Conservation (phyloP, 331 rosid species). For the Malus hybrid region DNA sequence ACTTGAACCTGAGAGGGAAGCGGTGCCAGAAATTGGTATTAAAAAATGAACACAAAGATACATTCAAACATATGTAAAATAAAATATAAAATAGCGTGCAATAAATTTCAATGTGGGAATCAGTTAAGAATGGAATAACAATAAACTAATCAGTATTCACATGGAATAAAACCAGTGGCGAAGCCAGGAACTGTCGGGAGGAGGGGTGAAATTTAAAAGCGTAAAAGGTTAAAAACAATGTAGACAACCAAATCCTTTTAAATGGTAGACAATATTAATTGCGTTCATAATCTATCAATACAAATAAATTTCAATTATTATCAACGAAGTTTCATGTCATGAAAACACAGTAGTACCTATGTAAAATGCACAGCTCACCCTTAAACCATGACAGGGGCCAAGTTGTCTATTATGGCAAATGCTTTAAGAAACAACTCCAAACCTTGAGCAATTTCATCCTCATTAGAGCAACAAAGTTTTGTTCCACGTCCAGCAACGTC, state of each 20-base stretch:
- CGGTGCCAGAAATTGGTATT: not conserved
- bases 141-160: no score
- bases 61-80: not conserved
- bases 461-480: slow-evolving; percentile 63
- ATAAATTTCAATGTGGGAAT: not conserved
- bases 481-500: slow-evolving; percentile 87
- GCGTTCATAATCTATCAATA: no score
- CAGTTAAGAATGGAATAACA: no score
- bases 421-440: slow-evolving; percentile 73
- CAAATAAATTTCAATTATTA: no score
- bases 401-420: slow-evolving; percentile 91
- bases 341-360: no score
- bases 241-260: no score
- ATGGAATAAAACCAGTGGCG: no score
- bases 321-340: no score
- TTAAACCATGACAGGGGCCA: slow-evolving; percentile 91
- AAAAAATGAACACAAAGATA: not conserved
- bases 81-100: not conserved
- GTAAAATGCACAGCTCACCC: slow-evolving; percentile 55
- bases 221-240: no score
- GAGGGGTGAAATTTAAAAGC: no score
- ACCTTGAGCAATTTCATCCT: slow-evolving; percentile 38
- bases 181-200: no score
- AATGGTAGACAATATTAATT: no score
- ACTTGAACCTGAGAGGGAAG: slow-evolving; percentile 61